Evolutionary conservation across 2,329 filamentous ascomycete genomes (phyloP).

Genomic region (Juglanconis sp.): DNA sequence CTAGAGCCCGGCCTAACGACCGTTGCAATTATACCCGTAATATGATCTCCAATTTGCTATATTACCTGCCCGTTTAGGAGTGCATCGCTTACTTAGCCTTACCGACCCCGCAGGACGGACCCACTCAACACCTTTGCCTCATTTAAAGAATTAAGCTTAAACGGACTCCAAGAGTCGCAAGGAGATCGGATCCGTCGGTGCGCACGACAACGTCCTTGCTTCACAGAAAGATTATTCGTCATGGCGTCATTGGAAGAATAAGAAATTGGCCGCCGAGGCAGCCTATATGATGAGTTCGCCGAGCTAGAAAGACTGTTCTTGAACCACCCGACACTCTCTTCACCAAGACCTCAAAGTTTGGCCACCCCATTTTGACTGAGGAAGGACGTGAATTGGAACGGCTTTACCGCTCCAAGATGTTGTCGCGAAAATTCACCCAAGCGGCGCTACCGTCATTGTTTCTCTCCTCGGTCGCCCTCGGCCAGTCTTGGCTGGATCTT

Average conservation of each 20-base stretch:
- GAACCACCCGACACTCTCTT: too few relatives aligned
- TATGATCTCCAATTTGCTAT: neutral
- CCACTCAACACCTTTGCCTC: neutral
- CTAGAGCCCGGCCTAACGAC: too few relatives aligned
- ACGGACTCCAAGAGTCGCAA: neutral
- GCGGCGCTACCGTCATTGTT: neutral
- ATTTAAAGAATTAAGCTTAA: neutral
- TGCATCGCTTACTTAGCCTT: neutral
- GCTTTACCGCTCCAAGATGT: neutral
- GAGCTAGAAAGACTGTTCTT: neutral
- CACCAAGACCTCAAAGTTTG: too few relatives aligned
- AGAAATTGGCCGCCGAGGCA: neutral
- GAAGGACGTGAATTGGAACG: neutral
- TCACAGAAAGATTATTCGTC: neutral
- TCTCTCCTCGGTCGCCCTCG: neutral
- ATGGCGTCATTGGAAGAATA: neutral
- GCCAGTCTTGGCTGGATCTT: slow-evolving; percentile 11
- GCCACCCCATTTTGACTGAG: neutral
- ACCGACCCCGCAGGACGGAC: neutral
- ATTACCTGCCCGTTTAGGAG: neutral
- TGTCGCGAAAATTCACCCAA: neutral
- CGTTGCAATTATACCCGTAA: neutral
- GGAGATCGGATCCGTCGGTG: neutral
- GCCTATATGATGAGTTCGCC: neutral
- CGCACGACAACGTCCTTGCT: neutral